Base-by-base conservation (phyloP, 768 basidiomycete genomes). In the Leccinum disarticulatum region DNA sequence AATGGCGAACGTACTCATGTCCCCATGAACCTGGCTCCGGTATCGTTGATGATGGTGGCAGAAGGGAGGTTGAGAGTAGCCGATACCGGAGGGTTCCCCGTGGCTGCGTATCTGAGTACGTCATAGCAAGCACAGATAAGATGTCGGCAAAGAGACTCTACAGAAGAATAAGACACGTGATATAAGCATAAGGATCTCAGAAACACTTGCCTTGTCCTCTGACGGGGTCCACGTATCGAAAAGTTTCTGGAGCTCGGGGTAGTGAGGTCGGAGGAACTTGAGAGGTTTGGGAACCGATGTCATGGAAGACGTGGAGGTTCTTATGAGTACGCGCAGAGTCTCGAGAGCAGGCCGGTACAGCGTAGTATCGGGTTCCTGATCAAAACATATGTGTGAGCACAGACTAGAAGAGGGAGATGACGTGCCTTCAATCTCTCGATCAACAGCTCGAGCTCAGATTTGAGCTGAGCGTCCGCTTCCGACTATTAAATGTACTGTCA, bases 241-340 rank as follows among this genome's bases (percentile, higher is more conserved):
- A 28, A 98, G 77, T 25, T 80, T 80, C 73, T 95, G 90, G 46
- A 96, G 83, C 59, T 86, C 87, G 52, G 90, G 91, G 72, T 96
- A 99, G 72, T 94, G 90, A 35, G 95, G 95, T 57, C 95, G 88
- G 31, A 99, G 83, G 77, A 99, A 99, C 77, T 99, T 99, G 59
- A 99, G 83, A 30, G 97, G 97, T 79, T 99, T 98, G 1, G 97
- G 97, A 10, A 99, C 96, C 25, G 94, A 95, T 11, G 97, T 99
- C 96, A 99, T 98, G 6, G 95, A 97, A 15, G 93, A 95, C 4
- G 97, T 99, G 11, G 95, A 95, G 6, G 96, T 98, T 69, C 93
- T 83, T 69, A 98, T 98, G 47, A 98, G 80, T 7, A 91, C 94
- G 52, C 96, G 85, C 10, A 99, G 82, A 4, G 93, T 93, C 77